Conservation (phyloP, 2,329 filamentous ascomycete species). For the Pseudocercospora eumusae region DNA sequence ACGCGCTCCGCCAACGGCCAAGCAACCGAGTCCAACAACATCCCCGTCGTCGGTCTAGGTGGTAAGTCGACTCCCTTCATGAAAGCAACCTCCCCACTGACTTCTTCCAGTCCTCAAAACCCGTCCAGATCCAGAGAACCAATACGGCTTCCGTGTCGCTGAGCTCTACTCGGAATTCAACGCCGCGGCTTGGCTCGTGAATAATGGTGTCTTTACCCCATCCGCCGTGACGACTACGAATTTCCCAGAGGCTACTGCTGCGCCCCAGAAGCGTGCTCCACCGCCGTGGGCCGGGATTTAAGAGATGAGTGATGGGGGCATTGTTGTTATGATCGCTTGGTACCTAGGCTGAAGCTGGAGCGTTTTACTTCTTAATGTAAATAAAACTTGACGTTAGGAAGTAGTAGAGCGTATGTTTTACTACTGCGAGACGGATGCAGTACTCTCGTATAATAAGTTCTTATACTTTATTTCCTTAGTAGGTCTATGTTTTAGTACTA, state of each 20-base stretch:
- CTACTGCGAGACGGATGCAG: no score
- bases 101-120: slow-evolving; percentile 22
- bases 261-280: slow-evolving; percentile 16
- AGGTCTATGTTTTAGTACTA: no score
- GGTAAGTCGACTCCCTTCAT: slow-evolving; percentile 22
- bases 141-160: slow-evolving; percentile 35
- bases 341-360: slow-evolving; percentile 3
- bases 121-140: slow-evolving; percentile 30
- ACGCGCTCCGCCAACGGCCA: slow-evolving; percentile 32
- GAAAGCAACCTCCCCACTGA: not conserved
- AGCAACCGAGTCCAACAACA: slow-evolving; percentile 31
- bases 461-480: no score
- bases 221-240: slow-evolving; percentile 27
- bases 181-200: slow-evolving; percentile 37
- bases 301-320: slow-evolving; percentile 5
- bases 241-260: slow-evolving; percentile 20
- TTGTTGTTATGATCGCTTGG: not conserved
- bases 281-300: slow-evolving; percentile 10
- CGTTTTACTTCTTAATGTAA: not conserved
- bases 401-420: no score
- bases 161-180: slow-evolving; percentile 37
- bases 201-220: slow-evolving; percentile 34
- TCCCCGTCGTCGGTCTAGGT: slow-evolving; percentile 11
- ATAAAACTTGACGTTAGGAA: no score
- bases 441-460: no score